Evolutionary conservation across 148 eudicot species (phyloP), one percentile per base, ranked within the genome.

Genomic region (Rhododendron simsii): DNA sequence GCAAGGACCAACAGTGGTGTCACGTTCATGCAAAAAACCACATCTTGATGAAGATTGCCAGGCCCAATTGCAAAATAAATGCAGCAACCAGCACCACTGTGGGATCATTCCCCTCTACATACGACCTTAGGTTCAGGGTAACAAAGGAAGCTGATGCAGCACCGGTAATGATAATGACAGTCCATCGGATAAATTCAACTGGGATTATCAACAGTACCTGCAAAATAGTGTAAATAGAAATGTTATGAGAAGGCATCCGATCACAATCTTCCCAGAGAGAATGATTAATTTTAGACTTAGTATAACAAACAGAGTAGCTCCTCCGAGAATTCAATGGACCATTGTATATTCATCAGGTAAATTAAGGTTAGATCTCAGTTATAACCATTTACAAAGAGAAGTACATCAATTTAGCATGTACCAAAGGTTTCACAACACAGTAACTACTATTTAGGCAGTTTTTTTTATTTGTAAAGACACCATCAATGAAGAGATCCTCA

Each of bases 181-280:
- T 73, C 99, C 99, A 96, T 77, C 96, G 89, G 20, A 96, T 85
- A 86, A 96, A 93, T 88, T 96, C 99, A 26, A 95, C 89, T 2
- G 99, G 99, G 74, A 96, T 94, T 83, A 94, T 88, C 93, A 95
- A 78, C 87, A 96, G 87, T 89, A 95, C 83, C 98, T 96, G 96
- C 84, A 67, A 88, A 83, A 78, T 45, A 80, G 0, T 39, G 7
- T 18, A 50, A 51, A 35, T 28, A 78, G 39, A 83, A 76, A 41
- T 71, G 41, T 18, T 35, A 35, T 77, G 37, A 87, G 78, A 57
- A 15, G 26, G 13, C 50, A 47, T 20, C 21, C 3, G 74, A 23
- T 20, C 28, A 33, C 35, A 65, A 9, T 44, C 16, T 8, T 44
- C 13, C 80, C 37, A 50, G 26, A 69, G 79, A 77, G 30, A 73